phyloP scores from a whole-genome alignment of 2,329 filamentous ascomycete genomes.

The Fusarium nanum region DNA sequence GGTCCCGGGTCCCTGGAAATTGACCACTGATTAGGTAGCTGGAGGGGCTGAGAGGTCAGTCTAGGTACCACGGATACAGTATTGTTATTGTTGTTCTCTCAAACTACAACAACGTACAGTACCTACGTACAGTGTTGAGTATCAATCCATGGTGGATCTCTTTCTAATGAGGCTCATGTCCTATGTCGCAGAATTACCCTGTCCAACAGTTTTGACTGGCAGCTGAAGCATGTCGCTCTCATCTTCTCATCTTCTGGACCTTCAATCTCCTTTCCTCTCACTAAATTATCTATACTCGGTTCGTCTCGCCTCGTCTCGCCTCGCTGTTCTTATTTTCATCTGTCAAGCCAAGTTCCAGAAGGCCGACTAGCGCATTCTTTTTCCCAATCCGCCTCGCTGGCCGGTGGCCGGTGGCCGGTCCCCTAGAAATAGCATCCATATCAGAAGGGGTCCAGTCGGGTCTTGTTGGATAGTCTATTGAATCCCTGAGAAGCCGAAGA shows the following conservation, averaged over 20 bases:
- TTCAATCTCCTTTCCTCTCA: slow-evolving; percentile 18
- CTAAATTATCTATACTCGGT: not conserved
- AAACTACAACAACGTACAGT: not conserved
- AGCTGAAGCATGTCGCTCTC: slow-evolving; percentile 8
- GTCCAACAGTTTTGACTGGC: slow-evolving; percentile 5
- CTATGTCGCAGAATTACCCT: slow-evolving; percentile 2
- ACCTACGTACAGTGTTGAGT: not conserved
- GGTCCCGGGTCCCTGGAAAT: slow-evolving; percentile 45
- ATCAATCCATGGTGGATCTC: slow-evolving; percentile 15
- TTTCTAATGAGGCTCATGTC: slow-evolving; percentile 18
- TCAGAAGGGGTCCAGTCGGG: not conserved
- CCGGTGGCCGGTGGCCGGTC: not conserved
- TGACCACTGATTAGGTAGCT: slow-evolving; percentile 28
- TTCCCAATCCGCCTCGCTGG: slow-evolving; percentile 26
- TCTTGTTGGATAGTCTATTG: not conserved
- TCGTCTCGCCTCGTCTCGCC: slow-evolving; percentile 1
- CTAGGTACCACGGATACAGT: not conserved
- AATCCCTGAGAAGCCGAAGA: slow-evolving; percentile 22
- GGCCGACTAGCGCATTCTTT: slow-evolving; percentile 13
- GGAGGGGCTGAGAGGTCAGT: slow-evolving; percentile 20
- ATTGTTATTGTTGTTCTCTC: slow-evolving; percentile 5
- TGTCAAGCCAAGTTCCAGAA: slow-evolving; percentile 35
- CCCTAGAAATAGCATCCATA: slow-evolving; percentile 5
- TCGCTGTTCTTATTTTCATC: not conserved
- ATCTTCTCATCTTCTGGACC: slow-evolving; percentile 4